Conservation (phyloP, 2,329 filamentous ascomycete genomes). For the Thielaviopsis ethacetica region DNA sequence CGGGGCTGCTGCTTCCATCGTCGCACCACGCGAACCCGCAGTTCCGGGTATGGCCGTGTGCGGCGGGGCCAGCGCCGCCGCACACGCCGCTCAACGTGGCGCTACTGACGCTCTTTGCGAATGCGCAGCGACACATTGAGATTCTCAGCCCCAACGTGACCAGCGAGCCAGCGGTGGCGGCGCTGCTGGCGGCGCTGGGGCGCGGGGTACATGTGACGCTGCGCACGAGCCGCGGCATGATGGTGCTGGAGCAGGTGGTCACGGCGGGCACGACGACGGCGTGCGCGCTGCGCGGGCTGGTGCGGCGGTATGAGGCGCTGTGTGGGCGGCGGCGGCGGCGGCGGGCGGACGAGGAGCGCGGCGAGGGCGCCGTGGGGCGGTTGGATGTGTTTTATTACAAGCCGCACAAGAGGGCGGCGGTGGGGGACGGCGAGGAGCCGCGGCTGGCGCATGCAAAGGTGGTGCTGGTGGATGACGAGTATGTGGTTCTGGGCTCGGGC, state of each 20-base stretch:
- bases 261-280: constrained; percentile 62
- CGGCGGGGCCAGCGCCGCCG: constrained; percentile 32
- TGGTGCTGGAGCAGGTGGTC: constrained; percentile 65
- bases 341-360: constrained; percentile 21
- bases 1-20: constrained; percentile 55
- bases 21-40: constrained; percentile 52
- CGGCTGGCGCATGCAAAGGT: constrained; percentile 66
- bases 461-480: constrained; percentile 52
- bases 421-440: constrained; percentile 33
- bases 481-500: constrained; percentile 57
- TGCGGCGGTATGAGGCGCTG: constrained; percentile 33
- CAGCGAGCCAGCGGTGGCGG: constrained; percentile 43
- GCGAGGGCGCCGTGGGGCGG: constrained; percentile 29
- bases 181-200: constrained; percentile 41
- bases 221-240: constrained; percentile 51
- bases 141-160: constrained; percentile 71
- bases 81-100: constrained; percentile 52
- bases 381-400: constrained; percentile 45
- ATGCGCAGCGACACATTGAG: constrained; percentile 42
- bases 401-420: constrained; percentile 19
- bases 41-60: constrained; percentile 45
- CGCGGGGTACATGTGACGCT: constrained; percentile 54
- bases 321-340: constrained; percentile 8
- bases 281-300: constrained; percentile 42
- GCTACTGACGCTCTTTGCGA: constrained; percentile 41